Conservation (phyloP, 768 basidiomycete genomes). For the Hemileccinum impolitum region DNA sequence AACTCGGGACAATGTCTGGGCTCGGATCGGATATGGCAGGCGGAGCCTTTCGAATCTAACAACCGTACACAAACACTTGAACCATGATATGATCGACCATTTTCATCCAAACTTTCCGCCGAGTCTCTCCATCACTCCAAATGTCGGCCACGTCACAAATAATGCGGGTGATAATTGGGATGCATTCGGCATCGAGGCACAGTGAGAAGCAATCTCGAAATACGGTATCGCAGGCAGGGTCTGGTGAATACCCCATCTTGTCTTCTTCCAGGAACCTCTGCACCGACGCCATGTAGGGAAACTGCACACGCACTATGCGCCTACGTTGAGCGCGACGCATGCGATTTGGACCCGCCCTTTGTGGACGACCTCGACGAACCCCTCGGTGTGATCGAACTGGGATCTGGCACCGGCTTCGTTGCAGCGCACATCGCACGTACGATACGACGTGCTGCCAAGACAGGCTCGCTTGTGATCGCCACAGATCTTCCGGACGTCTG, state of each 20-base stretch:
- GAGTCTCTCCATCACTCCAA: slow-evolving; percentile 40
- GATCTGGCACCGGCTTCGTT: slow-evolving; percentile 73
- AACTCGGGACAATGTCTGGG: no score
- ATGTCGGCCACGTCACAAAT: neutral
- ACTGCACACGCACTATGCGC: slow-evolving; percentile 58
- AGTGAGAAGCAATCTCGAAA: slow-evolving; percentile 56
- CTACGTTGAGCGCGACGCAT: slow-evolving; percentile 43
- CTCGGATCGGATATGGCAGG: no score
- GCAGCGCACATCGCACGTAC: slow-evolving; percentile 44
- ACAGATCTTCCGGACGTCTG: slow-evolving; percentile 82
- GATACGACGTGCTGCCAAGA: slow-evolving; percentile 23
- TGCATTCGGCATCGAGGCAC: slow-evolving; percentile 35
- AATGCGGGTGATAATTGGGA: neutral
- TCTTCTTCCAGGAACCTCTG: slow-evolving; percentile 9
- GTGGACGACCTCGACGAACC: slow-evolving; percentile 13
- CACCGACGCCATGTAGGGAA: slow-evolving; percentile 52
- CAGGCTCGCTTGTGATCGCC: slow-evolving; percentile 37
- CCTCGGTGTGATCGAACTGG: slow-evolving; percentile 64
- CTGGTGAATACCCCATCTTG: slow-evolving; percentile 51
- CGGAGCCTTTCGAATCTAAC: slow-evolving; percentile 1
- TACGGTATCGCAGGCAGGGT: slow-evolving; percentile 86
- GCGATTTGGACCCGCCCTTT: slow-evolving; percentile 57
- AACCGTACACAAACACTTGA: slow-evolving; percentile 9
- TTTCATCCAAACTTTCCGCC: slow-evolving; percentile 43
- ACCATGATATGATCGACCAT: neutral